These are phyloP conservation scores for Chytriomyces confervae DNA, from an alignment of 192 early-diverging fungal species.

Conservation along the genomic window DNA sequence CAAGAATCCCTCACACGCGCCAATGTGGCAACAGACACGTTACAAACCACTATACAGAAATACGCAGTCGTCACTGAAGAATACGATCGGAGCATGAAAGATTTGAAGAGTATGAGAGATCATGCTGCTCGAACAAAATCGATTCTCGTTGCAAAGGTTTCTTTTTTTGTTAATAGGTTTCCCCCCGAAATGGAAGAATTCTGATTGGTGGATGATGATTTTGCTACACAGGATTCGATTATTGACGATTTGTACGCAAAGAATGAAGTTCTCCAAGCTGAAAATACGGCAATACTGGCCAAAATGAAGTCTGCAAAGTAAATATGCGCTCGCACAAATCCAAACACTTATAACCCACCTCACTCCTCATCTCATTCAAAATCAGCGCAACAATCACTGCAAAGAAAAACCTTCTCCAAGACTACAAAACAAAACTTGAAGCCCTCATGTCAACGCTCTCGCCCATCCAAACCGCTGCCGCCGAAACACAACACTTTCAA, in stretches of 20 bases:
- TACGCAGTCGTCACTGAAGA: slow-evolving; percentile 14
- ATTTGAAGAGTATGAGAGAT: neutral
- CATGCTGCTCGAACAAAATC: slow-evolving; percentile 12
- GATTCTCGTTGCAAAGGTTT: slow-evolving; percentile 16
- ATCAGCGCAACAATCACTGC: slow-evolving; percentile 2
- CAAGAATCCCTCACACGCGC: neutral
- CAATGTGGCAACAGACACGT: slow-evolving; percentile 1
- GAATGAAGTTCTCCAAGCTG: neutral
- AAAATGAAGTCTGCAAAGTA: slow-evolving; percentile 18
- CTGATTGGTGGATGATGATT: neutral
- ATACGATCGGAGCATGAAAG: slow-evolving; percentile 1
- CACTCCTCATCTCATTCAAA: neutral
- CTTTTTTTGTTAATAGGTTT: neutral
- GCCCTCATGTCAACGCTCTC: slow-evolving; percentile 12
- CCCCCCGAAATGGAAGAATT: neutral
- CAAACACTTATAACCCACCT: neutral
- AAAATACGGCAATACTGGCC: neutral
- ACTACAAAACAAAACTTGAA: slow-evolving; percentile 22
- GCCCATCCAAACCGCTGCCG: slow-evolving; percentile 11
- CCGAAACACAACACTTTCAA: neutral
- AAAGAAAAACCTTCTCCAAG: slow-evolving; percentile 19
- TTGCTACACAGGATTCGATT: neutral
- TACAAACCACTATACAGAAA: slow-evolving; percentile 9
- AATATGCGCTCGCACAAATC: neutral
- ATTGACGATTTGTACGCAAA: slow-evolving; percentile 21